A percentile compares a stretch with the other conserved stretches of the same genome.
These are phyloP conservation scores for Mucor mucedo DNA, from an alignment of 371 early-diverging fungal species.

Conservation along the genomic window DNA sequence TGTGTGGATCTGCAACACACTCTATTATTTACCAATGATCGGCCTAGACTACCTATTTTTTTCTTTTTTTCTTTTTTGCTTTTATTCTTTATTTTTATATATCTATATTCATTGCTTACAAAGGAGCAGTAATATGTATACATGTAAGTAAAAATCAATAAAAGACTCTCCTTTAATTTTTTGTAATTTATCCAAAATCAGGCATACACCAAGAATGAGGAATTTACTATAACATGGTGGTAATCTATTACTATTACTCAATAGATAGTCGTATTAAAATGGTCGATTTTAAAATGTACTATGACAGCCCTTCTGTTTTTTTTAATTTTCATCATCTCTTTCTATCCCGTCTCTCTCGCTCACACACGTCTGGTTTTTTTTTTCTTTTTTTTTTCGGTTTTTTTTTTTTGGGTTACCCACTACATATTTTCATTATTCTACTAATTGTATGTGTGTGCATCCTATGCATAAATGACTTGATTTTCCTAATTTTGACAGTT, in stretches of 20 bases:
- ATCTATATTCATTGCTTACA: background rate
- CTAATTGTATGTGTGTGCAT: conserved; percentile 9
- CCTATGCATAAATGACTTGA: conserved; percentile 14
- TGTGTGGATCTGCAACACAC: conserved; percentile 10
- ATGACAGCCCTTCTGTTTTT: background rate
- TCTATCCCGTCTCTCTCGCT: background rate
- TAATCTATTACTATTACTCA: too few species aligned
- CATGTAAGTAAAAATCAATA: conserved; percentile 6
- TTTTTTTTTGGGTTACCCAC: background rate
- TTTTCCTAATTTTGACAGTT: conserved; percentile 19
- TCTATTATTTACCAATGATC: conserved; percentile 6
- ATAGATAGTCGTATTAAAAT: too few species aligned
- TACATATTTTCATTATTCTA: background rate
- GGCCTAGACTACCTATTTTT: conserved; percentile 10
- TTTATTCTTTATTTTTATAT: background rate
- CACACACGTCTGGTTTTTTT: background rate
- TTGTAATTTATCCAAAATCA: conserved; percentile 16
- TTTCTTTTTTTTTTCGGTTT: background rate
- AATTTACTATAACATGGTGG: background rate
- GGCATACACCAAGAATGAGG: conserved; percentile 12
- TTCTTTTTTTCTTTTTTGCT: background rate
- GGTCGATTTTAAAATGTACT: too few species aligned
- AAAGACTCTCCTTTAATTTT: conserved; percentile 11
- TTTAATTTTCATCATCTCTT: background rate
- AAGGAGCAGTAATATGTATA: conserved; percentile 14